phyloP scores from a whole-genome alignment of 2,329 filamentous ascomycete genomes.

The Colletotrichum musae region DNA sequence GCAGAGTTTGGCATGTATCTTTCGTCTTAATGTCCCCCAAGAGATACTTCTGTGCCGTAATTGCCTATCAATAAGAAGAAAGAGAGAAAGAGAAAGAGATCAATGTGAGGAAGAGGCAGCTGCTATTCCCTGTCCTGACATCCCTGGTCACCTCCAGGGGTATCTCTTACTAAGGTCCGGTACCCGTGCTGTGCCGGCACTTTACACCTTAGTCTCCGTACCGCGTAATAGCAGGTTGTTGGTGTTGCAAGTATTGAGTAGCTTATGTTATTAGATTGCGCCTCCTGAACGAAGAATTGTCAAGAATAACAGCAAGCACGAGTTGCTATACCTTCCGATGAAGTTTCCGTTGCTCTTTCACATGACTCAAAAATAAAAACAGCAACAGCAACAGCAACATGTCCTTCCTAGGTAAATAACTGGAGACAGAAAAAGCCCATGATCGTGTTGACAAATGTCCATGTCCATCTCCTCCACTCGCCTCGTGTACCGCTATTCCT shows the following conservation, averaged over 20 bases:
- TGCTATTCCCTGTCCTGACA: neutral
- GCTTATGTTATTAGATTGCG: too few species aligned
- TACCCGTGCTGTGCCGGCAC: neutral
- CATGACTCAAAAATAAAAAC: neutral
- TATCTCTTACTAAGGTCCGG: neutral
- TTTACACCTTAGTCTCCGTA: neutral
- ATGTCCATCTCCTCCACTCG: neutral
- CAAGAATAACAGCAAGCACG: too few species aligned
- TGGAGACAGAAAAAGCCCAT: neutral
- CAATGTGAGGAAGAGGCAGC: neutral
- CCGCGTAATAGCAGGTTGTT: neutral
- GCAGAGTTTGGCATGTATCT: too few species aligned
- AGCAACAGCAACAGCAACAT: neutral
- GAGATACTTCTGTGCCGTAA: neutral
- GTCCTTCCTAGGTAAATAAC: neutral
- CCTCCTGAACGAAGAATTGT: too few species aligned
- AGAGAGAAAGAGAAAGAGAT: too few species aligned
- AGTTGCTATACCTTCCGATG: too few species aligned
- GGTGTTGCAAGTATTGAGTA: neutral
- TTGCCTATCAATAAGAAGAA: neutral
- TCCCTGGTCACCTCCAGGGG: neutral
- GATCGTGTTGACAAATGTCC: constrained; percentile 7
- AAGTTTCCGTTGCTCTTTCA: too few species aligned
- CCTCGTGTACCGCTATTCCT: constrained; percentile 35
- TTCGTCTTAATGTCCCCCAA: too few species aligned